Evolutionary conservation across 2,329 filamentous ascomycete genomes (phyloP), one percentile per base, ranked within the genome.

Genomic region (Monilinia vaccinii-corymbosi): DNA sequence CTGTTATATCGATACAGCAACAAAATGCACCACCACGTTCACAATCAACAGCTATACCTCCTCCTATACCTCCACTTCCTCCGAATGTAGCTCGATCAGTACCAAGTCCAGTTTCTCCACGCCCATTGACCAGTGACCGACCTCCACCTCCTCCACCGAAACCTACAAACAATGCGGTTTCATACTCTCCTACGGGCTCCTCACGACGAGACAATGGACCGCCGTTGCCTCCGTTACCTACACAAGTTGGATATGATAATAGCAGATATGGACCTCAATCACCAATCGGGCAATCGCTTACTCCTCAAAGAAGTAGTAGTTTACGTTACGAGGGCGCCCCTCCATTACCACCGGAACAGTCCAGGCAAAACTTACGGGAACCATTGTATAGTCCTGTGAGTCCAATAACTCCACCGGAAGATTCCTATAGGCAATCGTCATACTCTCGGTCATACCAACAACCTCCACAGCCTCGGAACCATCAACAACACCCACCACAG

Each of bases 1-100:
- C 94, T 0, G 89, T 97, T 4, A 85, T 94, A 62, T 85, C 91
- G 38, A 86, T 85, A 66, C 85, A 85, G 64, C 79, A 80, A 68
- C 77, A 79, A 66, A 75, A 76, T 63, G 58, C 71, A 67, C 69
- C 74, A n/a, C 71, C 73, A 25, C 72, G 66, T 60, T 68, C 65
- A 42, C 73, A 71, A 50, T 69, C 62, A 38, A 75, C 70, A 18
- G 65, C 71, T 32, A 75, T 78, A 60, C 84, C 85, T 52, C 87
- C 88, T 36, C 85, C 86, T 14, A 74, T 88, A n/a, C 88, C 88
- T 61, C 88, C 88, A 58, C 77, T 88, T 21, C 89, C 88, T 10
- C 83, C 84, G 31, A 85, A 87, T 67, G 75, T 87, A 62, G 75
- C 77, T 49, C 73, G 77, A 58, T 74, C 73, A 32, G 73, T 76